phyloP scores from a whole-genome alignment of 169 alveolate species.

The Plasmodium adleri region DNA sequence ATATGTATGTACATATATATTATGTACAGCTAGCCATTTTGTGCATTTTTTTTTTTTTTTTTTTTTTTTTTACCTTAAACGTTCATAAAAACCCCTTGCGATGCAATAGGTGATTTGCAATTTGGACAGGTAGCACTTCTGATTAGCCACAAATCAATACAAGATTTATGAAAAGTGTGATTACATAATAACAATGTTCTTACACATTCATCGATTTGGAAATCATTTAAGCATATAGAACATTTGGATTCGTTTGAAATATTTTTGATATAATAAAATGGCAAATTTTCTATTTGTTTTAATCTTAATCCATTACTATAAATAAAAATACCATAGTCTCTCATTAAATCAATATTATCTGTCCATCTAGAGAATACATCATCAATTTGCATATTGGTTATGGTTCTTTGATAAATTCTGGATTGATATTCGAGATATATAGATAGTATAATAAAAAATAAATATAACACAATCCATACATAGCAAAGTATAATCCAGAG shows the following conservation, averaged over 20 bases:
- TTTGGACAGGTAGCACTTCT: conserved; percentile 89
- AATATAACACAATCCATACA: conserved; percentile 83
- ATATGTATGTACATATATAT: too few species aligned
- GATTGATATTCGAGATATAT: conserved; percentile 57
- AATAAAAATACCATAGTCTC: conserved; percentile 85
- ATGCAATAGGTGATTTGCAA: conserved; percentile 81
- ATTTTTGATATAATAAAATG: conserved; percentile 45
- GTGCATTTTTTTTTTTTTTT: not conserved
- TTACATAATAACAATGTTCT: conserved; percentile 84
- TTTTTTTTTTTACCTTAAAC: conserved; percentile 2
- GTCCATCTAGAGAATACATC: conserved; percentile 76
- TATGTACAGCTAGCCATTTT: too few species aligned
- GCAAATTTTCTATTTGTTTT: conserved; percentile 48
- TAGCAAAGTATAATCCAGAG: conserved; percentile 86
- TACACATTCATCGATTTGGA: conserved; percentile 77
- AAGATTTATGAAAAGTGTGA: conserved; percentile 85
- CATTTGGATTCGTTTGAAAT: conserved; percentile 33
- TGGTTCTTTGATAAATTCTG: conserved; percentile 78
- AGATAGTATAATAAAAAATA: conserved; percentile 79
- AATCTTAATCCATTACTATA: conserved; percentile 79
- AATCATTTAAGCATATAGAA: conserved; percentile 54
- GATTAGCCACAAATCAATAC: conserved; percentile 87
- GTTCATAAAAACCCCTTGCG: conserved; percentile 45
- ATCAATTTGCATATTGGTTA: conserved; percentile 79
- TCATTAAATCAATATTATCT: conserved; percentile 68